Evolutionary conservation across 495 filamentous ascomycete genomes (phyloP).

Genomic region (Oleoguttula mirabilis): DNA sequence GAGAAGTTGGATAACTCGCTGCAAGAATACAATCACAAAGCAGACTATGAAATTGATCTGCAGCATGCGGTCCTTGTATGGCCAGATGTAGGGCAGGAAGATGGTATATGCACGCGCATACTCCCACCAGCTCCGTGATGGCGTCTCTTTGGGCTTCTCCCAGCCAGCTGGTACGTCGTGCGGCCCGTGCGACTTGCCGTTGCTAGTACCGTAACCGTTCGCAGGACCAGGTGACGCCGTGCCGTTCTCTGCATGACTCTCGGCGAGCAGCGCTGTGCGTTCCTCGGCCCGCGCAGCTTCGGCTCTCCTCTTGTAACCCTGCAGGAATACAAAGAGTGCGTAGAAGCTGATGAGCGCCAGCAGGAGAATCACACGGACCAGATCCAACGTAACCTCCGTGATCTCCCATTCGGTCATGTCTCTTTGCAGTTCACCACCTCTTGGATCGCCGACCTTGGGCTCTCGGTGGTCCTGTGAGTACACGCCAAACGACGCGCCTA

Average conservation of each 20-base stretch:
- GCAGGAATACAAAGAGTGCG: constrained; percentile 37
- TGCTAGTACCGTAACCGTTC: constrained; percentile 40
- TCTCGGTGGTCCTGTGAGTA: constrained; percentile 50
- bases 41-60: constrained; percentile 70
- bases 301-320: constrained; percentile 24
- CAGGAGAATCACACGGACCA: constrained; percentile 49
- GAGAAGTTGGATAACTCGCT: constrained; percentile 68
- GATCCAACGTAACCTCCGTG: constrained; percentile 45
- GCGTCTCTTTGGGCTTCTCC: constrained; percentile 53
- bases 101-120: constrained; percentile 77
- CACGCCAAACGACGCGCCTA: constrained; percentile 49
- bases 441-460: constrained; percentile 42
- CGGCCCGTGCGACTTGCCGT: constrained; percentile 19
- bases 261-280: constrained; percentile 37
- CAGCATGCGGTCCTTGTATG: constrained; percentile 56
- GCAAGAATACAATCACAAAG: constrained; percentile 60
- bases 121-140: constrained; percentile 73
- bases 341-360: constrained; percentile 48
- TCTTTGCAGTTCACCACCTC: constrained; percentile 30
- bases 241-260: constrained; percentile 36
- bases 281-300: constrained; percentile 36
- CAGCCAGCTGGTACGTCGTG: constrained; percentile 39
- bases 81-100: constrained; percentile 94
- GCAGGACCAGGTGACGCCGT: constrained; percentile 17
- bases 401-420: constrained; percentile 54